Evolutionary conservation across 225 moss, liverwort and hornwort species (phyloP).

Genomic region (Pseudoscleropodium purum): DNA sequence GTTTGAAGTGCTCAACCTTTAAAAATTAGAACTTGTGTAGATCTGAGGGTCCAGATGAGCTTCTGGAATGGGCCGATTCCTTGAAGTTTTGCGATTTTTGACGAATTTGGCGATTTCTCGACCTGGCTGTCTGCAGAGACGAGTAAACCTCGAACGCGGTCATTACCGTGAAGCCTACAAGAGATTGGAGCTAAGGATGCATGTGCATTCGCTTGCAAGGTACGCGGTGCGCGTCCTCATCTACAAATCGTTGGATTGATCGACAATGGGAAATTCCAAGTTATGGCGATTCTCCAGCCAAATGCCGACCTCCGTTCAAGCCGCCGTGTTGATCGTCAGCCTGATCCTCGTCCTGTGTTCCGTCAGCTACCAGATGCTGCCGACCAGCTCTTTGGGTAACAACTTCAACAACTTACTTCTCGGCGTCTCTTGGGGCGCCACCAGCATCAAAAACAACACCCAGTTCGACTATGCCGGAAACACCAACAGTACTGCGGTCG

Average conservation of each 20-base stretch:
- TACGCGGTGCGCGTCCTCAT: background rate
- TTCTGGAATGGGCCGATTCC: background rate
- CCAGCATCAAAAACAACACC: background rate
- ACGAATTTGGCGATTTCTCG: background rate
- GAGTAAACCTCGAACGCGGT: background rate
- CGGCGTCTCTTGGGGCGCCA: background rate
- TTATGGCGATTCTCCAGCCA: constrained; percentile 11
- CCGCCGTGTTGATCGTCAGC: background rate
- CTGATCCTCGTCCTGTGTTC: constrained; percentile 14
- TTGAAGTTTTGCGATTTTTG: background rate
- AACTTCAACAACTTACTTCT: constrained; percentile 12
- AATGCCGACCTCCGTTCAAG: constrained; percentile 8
- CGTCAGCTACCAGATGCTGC: constrained; percentile 14
- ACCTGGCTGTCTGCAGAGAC: background rate
- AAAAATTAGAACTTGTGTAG: too few relatives aligned
- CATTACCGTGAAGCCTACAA: background rate
- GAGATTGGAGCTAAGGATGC: background rate
- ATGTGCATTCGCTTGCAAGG: background rate
- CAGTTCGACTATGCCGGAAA: background rate
- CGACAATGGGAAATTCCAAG: constrained; percentile 12
- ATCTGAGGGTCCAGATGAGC: background rate
- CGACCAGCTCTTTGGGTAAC: background rate
- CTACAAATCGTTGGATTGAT: background rate
- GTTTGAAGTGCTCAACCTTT: background rate
- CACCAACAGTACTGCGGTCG: background rate